These are phyloP conservation scores for Eucalyptus pauciflora DNA, from an alignment of 345 rosid species.

Conservation along the genomic window DNA sequence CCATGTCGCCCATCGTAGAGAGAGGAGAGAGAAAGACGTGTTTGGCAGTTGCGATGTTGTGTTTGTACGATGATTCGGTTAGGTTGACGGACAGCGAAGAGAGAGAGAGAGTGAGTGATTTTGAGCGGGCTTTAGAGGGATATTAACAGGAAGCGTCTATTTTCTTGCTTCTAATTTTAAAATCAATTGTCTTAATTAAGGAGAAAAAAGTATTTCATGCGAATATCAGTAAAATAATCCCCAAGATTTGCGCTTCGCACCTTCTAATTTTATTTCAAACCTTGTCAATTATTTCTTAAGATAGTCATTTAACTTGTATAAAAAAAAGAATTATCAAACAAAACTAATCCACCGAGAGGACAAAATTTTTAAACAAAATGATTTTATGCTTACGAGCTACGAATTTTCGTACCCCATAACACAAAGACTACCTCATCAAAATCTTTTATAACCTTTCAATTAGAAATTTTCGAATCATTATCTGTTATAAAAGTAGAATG, in stretches of 20 bases:
- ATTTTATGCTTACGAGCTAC: background rate
- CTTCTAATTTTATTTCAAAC: background rate
- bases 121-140: background rate
- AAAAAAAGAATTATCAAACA: background rate
- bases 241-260: background rate
- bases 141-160: background rate
- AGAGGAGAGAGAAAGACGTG: background rate
- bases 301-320: background rate
- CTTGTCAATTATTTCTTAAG: background rate
- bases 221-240: background rate
- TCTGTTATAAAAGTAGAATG: fast-evolving
- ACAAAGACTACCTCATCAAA: background rate
- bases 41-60: background rate
- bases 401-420: background rate
- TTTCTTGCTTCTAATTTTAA: background rate
- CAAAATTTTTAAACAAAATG: background rate
- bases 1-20: background rate
- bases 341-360: background rate
- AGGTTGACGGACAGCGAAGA: background rate
- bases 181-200: background rate
- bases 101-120: background rate
- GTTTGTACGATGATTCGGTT: background rate
- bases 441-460: background rate
- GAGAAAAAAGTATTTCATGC: background rate
- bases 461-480: background rate